Conservation (phyloP, 495 filamentous ascomycete species). For the Venustampulla echinocandica region DNA sequence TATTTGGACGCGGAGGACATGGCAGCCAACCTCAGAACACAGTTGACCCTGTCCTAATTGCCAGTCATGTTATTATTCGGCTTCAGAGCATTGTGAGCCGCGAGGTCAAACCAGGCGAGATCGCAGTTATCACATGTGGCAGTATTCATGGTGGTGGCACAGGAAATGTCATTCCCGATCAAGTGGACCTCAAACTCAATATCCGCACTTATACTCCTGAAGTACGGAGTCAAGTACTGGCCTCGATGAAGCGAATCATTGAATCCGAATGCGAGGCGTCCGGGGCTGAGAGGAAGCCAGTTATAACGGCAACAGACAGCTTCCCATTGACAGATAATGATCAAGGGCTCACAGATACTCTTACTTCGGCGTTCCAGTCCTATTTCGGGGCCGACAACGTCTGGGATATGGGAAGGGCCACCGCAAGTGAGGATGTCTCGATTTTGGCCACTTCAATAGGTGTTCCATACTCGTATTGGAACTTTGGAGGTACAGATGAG, state of each 20-base stretch:
- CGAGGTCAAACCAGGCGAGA: slow-evolving; percentile 41
- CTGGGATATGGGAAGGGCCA: slow-evolving; percentile 13
- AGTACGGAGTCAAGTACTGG: slow-evolving; percentile 33
- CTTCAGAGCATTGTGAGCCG: slow-evolving; percentile 49
- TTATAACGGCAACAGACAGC: slow-evolving; percentile 26
- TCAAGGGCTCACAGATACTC: slow-evolving; percentile 27
- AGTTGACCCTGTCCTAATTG: slow-evolving; percentile 51
- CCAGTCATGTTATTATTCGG: slow-evolving; percentile 39
- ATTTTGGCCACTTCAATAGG: slow-evolving; percentile 39
- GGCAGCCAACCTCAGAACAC: slow-evolving; percentile 39
- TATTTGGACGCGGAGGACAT: slow-evolving; percentile 46
- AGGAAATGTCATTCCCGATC: slow-evolving; percentile 48
- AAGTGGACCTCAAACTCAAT: slow-evolving; percentile 35
- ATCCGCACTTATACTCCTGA: slow-evolving; percentile 32
- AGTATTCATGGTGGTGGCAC: slow-evolving; percentile 43
- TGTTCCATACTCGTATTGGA: slow-evolving; percentile 45
- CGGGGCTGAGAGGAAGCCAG: slow-evolving; percentile 30
- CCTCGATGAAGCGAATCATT: slow-evolving; percentile 41
- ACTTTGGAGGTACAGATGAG: slow-evolving; percentile 41
- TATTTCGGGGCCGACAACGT: slow-evolving; percentile 30
- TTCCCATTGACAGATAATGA: slow-evolving; percentile 47
- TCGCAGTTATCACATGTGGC: slow-evolving; percentile 46
- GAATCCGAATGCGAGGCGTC: slow-evolving; percentile 42
- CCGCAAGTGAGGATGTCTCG: slow-evolving; percentile 47
- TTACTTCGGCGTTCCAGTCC: slow-evolving; percentile 31